These are phyloP conservation scores for Aspergillus thermomutatus DNA, from an alignment of 2,329 filamentous ascomycete genomes.

Conservation along the genomic window DNA sequence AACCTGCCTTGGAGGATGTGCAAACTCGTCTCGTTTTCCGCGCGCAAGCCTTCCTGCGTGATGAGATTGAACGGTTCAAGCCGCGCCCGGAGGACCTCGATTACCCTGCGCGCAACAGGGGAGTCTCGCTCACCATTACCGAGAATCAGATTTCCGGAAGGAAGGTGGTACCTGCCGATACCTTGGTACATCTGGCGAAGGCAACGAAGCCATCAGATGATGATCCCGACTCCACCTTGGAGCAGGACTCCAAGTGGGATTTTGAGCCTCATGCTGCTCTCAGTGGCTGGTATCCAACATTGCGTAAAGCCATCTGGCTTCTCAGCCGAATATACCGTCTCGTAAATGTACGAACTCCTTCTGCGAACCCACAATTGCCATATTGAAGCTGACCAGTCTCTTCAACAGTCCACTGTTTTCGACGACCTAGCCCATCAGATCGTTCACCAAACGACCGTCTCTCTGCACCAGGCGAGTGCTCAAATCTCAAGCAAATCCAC, in stretches of 20 bases:
- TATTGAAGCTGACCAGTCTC: conserved; percentile 11
- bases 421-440: conserved; percentile 75
- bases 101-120: conserved; percentile 55
- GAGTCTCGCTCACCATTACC: conserved; percentile 39
- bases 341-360: conserved; percentile 53
- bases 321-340: conserved; percentile 67
- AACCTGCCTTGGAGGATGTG: conserved; percentile 64
- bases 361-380: background rate
- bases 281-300: conserved; percentile 63
- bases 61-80: conserved; percentile 65
- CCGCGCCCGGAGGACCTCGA: conserved; percentile 64
- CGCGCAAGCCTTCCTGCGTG: conserved; percentile 59
- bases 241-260: conserved; percentile 48
- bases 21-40: conserved; percentile 66
- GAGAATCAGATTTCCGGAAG: conserved; percentile 53
- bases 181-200: conserved; percentile 44
- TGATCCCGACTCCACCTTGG: conserved; percentile 41
- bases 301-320: conserved; percentile 65
- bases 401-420: conserved; percentile 59
- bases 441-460: conserved; percentile 83
- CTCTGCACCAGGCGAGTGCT: conserved; percentile 72
- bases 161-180: conserved; percentile 43
- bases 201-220: conserved; percentile 51
- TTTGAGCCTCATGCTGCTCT: conserved; percentile 57
- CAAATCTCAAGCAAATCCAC: conserved; percentile 64